phyloP scores from a whole-genome alignment of 2,329 filamentous ascomycete genomes.

The Trichoderma guizhouense region DNA sequence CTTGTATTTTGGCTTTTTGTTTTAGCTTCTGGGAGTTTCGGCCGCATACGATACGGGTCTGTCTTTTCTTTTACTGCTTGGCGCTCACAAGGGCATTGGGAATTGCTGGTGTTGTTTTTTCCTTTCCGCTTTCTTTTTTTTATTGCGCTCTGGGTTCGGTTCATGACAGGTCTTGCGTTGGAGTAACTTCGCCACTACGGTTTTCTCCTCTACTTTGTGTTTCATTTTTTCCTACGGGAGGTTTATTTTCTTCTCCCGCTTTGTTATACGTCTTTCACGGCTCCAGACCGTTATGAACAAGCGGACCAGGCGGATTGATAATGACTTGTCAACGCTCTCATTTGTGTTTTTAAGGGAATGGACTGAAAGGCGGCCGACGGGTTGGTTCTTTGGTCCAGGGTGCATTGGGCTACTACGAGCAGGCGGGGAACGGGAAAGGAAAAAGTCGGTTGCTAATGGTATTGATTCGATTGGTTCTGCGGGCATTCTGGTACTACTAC shows the following conservation, averaged over 20 bases:
- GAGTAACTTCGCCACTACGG: conserved; percentile 10
- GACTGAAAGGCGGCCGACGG: conserved; percentile 14
- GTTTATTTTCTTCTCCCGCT: neutral
- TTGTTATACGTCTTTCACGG: conserved; percentile 11
- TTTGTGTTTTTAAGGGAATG: conserved; percentile 14
- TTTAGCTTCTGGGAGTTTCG: conserved; percentile 12
- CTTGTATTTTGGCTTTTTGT: neutral
- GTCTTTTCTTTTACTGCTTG: neutral
- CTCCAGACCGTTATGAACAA: conserved; percentile 17
- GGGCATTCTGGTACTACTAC: conserved; percentile 15
- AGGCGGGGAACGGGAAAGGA: conserved; percentile 7
- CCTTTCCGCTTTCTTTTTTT: neutral
- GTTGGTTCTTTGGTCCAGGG: conserved; percentile 13
- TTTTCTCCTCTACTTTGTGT: conserved; percentile 8
- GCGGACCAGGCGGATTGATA: conserved; percentile 13
- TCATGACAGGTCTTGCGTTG: conserved; percentile 13
- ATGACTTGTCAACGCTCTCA: conserved; percentile 16
- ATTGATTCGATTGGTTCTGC: neutral
- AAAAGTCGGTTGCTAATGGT: conserved; percentile 16
- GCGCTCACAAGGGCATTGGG: conserved; percentile 17
- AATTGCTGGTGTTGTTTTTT: neutral
- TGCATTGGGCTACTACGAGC: conserved; percentile 16
- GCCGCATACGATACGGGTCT: conserved; percentile 7
- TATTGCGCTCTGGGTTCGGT: conserved; percentile 8
- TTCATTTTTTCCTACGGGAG: neutral